Percentiles rank a stretch among this genome's conserved stretches.
These are phyloP conservation scores for Fusarium redolens DNA, from an alignment of 2,329 filamentous ascomycete species.

Conservation along the genomic window DNA sequence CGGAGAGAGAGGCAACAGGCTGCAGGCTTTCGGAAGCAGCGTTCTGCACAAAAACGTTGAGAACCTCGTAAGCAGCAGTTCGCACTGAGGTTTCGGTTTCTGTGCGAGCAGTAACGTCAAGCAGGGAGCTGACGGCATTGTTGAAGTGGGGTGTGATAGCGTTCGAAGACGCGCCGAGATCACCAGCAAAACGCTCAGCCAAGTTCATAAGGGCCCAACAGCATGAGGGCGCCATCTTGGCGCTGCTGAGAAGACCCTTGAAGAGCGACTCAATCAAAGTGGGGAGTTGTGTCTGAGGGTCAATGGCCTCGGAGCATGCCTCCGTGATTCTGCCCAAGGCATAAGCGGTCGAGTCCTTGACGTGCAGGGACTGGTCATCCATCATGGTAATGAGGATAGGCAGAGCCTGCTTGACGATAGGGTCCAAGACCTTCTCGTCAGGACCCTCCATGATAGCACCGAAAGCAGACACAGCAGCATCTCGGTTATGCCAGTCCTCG, in stretches of 20 bases:
- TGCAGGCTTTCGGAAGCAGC: constrained; percentile 86
- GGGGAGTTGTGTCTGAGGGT: constrained; percentile 84
- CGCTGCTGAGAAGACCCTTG: constrained; percentile 86
- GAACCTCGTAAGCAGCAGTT: constrained; percentile 95
- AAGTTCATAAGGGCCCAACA: constrained; percentile 99
- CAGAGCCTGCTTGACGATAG: constrained; percentile 94
- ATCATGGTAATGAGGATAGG: constrained; percentile 91
- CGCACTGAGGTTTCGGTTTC: constrained; percentile 90
- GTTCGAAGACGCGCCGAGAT: constrained; percentile 81
- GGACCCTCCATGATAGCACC: constrained; percentile 99
- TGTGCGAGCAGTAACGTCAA: constrained; percentile 84
- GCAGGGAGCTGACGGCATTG: constrained; percentile 85
- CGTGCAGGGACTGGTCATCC: constrained; percentile 88
- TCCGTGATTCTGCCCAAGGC: constrained; percentile 96
- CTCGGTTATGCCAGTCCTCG: constrained; percentile 94
- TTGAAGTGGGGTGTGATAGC: constrained; percentile 92
- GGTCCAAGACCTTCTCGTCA: constrained; percentile 90
- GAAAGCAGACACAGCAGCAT: constrained; percentile 96
- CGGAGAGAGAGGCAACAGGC: constrained; percentile 83
- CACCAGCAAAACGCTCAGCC: constrained; percentile 93
- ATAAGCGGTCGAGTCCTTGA: constrained; percentile 96
- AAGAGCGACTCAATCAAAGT: constrained; percentile 90
- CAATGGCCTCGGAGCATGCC: constrained; percentile 89
- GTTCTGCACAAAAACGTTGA: constrained; percentile 94
- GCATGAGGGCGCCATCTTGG: constrained; percentile 98